Evolutionary conservation across 208 protist genomes (phyloP), one percentile per base, ranked within the genome.

Genomic region (Sergeia podlipaevii): DNA sequence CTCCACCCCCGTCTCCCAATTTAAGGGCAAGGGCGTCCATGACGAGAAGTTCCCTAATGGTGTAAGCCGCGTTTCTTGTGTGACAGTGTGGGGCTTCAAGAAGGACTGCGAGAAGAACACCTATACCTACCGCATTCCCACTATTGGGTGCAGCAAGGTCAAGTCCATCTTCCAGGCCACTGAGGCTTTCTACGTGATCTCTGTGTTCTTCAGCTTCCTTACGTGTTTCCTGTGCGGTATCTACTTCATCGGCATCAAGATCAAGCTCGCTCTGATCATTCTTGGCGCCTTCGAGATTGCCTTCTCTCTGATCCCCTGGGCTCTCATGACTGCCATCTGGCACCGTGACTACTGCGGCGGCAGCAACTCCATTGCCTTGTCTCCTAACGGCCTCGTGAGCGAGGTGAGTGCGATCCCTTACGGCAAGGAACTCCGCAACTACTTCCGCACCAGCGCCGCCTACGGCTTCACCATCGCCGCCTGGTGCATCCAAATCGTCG

Each of bases 181-280:
- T 26, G 69, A 77, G 58, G 77, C 77, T 34, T 80, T 85, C 36
- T 67, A 71, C 64, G 80, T 85, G 59, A 74, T 85, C 42, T 59
- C 70, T 20, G 70, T 81, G n/a, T 30, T 78, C 24, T 51, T 81
- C 37, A 48, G 66, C 36, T 51, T 81, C 15, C 28, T 69, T 8
- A 39, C 64, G 27, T 37, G 17, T 42, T 42, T 75, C n/a, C 44
- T 77, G 32, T 23, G 39, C 17, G 49, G 37, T 13, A 0, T 79
- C 30, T 57, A 65, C 55, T 69, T 85, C 50, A 47, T 60, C 6
- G 70, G 73, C 42, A 42, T 64, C n/a, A 46, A 48, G 18, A 48
- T 57, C 18, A 65, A 58, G 45, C n/a, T 44, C 11, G 15, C 47
- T 21, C 55, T 71, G 34, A 44, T 71, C 30, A 39, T 63, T 21